Evolutionary conservation across 176 grass and related monocot genomes (phyloP).

Genomic region (Oryza punctata): DNA sequence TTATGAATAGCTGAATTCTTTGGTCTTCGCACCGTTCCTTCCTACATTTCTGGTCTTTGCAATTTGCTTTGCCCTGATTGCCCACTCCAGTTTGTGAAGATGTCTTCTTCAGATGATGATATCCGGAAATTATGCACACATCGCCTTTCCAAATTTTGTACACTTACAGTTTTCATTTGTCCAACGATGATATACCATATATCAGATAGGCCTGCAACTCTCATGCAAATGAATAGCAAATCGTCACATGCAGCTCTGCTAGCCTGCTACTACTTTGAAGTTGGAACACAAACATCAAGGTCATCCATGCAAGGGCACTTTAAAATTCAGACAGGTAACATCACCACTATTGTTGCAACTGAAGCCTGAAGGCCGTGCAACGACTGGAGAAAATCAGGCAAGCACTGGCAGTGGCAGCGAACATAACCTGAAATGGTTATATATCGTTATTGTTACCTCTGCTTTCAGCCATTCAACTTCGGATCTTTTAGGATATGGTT

Average conservation of each 20-base stretch:
- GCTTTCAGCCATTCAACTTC: background rate
- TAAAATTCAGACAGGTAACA: background rate
- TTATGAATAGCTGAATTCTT: background rate
- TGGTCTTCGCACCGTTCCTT: background rate
- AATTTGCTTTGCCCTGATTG: background rate
- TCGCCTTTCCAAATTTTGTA: no score
- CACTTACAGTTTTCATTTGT: no score
- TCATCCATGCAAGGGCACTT: constrained; percentile 5
- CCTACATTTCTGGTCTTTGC: background rate
- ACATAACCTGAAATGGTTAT: constrained; percentile 26
- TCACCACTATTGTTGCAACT: background rate
- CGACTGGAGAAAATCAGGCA: background rate
- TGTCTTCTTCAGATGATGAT: background rate
- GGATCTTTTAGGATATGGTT: background rate
- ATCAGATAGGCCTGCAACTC: background rate
- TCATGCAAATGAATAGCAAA: background rate
- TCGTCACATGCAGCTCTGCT: background rate
- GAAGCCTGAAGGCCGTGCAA: background rate
- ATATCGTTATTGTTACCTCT: background rate
- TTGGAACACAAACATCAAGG: background rate
- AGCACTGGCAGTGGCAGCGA: background rate
- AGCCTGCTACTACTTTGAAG: background rate
- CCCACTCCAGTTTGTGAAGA: background rate
- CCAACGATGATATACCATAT: no score
- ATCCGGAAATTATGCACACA: no score